These are phyloP conservation scores for Metarhizium sp. DNA, from an alignment of 2,329 filamentous ascomycete species.

Conservation along the genomic window DNA sequence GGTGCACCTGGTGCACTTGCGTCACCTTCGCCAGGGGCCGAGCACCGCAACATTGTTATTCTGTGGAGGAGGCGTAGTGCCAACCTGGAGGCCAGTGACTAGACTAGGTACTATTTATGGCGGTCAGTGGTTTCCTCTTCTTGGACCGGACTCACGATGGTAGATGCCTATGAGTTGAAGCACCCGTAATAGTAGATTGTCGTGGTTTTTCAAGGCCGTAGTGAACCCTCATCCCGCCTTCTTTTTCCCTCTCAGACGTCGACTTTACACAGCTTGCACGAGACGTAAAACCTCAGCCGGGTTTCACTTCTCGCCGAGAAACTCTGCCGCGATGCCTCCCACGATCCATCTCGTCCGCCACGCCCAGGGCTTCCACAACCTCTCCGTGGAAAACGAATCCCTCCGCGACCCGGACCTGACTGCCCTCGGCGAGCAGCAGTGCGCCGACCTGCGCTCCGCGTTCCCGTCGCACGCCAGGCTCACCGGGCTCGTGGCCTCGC, in stretches of 20 bases:
- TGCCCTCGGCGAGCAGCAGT: conserved; percentile 66
- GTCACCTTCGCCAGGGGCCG: background rate
- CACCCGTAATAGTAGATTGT: no score
- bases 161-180: no score
- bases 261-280: no score
- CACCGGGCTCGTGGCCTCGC: conserved; percentile 67
- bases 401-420: conserved; percentile 76
- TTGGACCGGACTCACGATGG: no score
- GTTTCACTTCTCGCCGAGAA: no score
- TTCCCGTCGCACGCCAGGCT: conserved; percentile 60
- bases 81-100: no score
- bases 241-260: no score
- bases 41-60: background rate
- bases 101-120: no score
- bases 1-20: background rate
- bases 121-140: no score
- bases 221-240: no score
- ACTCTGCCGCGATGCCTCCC: conserved; percentile 30
- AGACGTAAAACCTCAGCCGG: no score
- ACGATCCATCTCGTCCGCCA: conserved; percentile 63
- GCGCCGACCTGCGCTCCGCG: conserved; percentile 45
- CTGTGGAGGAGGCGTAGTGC: background rate
- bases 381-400: conserved; percentile 56
- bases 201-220: no score
- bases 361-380: conserved; percentile 75